These are phyloP conservation scores for Macrophomina phaseolina DNA, from an alignment of 2,329 filamentous ascomycete genomes.

Conservation along the genomic window DNA sequence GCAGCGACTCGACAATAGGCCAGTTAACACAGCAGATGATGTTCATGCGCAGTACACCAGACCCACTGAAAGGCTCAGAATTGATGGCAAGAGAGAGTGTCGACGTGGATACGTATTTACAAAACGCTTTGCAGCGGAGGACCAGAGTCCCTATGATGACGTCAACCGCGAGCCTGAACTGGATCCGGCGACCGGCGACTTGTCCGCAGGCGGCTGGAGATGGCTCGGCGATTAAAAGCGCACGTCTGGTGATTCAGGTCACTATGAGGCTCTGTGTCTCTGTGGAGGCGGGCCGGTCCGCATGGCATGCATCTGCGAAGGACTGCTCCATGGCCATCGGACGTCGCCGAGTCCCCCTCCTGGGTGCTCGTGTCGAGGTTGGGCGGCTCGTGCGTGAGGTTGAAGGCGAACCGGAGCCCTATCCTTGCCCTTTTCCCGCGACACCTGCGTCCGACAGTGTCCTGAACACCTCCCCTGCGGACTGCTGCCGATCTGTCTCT, in stretches of 20 bases:
- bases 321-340: not conserved
- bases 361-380: not conserved
- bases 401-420: not conserved
- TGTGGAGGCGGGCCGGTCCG: constrained; percentile 20
- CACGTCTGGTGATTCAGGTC: not conserved
- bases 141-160: not conserved
- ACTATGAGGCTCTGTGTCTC: not conserved
- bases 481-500: too few species aligned
- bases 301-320: not conserved
- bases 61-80: too few species aligned
- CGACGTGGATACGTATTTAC: too few species aligned
- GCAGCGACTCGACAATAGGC: too few species aligned
- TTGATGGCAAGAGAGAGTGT: too few species aligned
- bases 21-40: too few species aligned
- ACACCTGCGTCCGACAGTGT: too few species aligned
- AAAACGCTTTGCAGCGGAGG: too few species aligned
- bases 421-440: not conserved
- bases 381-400: constrained; percentile 8
- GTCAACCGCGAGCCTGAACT: not conserved
- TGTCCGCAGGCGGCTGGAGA: not conserved
- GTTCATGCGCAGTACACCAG: too few species aligned
- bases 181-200: not conserved
- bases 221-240: not conserved
- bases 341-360: constrained; percentile 5
- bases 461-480: not conserved